These are phyloP conservation scores for Clonostachys byssicola DNA, from an alignment of 2,329 filamentous ascomycete genomes.

Conservation along the genomic window DNA sequence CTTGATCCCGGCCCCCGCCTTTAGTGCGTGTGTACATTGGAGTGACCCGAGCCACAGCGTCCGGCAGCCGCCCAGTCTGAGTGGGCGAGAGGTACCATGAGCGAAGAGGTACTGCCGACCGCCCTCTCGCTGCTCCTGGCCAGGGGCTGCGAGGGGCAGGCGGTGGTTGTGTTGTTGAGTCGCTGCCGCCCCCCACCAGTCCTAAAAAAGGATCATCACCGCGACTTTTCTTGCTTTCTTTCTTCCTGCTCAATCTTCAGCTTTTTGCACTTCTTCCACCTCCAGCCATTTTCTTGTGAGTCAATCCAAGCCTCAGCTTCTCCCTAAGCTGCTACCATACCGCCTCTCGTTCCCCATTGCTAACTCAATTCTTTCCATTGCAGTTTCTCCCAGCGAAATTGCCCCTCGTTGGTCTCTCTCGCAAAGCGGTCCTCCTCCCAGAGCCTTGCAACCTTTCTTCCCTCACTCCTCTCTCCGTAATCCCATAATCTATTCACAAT, in stretches of 20 bases:
- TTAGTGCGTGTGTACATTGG: no score
- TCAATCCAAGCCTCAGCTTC: background rate
- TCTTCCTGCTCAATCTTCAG: background rate
- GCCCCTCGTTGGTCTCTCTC: no score
- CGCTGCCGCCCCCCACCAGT: no score
- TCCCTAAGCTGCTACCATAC: background rate
- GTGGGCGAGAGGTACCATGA: no score
- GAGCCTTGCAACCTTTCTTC: background rate
- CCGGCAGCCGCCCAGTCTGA: no score
- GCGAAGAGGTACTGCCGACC: no score
- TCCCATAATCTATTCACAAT: conserved; percentile 40
- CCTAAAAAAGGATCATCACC: conserved; percentile 1
- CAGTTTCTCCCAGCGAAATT: no score
- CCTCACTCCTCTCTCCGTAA: background rate
- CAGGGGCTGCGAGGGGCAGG: no score
- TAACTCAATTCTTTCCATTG: conserved; percentile 7
- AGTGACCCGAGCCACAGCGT: no score
- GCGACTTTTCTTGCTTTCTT: background rate
- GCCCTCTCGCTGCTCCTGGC: no score
- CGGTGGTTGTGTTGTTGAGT: no score
- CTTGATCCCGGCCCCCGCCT: no score
- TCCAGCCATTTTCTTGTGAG: background rate
- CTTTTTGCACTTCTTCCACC: background rate
- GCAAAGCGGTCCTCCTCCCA: conserved; percentile 1
- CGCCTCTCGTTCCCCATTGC: conserved; percentile 3